A percentile compares a stretch with the other conserved stretches of the same genome.
These are phyloP conservation scores for Catenaria anguillulae DNA, from an alignment of 371 early-diverging fungal genomes.

Conservation along the genomic window DNA sequence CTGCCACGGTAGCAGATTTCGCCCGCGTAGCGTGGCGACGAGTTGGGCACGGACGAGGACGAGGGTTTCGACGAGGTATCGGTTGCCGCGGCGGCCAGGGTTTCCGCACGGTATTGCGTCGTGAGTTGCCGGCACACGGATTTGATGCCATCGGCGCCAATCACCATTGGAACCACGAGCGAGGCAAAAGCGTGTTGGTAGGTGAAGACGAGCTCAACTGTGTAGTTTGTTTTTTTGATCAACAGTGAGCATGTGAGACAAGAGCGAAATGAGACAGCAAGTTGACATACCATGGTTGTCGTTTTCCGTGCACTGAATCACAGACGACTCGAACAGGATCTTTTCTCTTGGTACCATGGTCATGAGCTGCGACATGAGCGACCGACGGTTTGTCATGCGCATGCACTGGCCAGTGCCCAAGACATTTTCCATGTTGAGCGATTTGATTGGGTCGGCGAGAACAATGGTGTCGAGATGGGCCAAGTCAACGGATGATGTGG, in stretches of 20 bases:
- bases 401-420: not conserved
- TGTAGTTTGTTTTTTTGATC: too few species aligned
- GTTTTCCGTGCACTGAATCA: not conserved
- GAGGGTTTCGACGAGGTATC: too few species aligned
- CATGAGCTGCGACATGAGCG: not conserved
- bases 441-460: not conserved
- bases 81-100: too few species aligned
- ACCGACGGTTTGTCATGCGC: slow-evolving; percentile 1
- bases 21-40: not conserved
- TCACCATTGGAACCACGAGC: not conserved
- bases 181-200: not conserved
- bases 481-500: too few species aligned
- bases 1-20: not conserved
- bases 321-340: not conserved
- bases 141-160: not conserved
- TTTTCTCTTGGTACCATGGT: not conserved
- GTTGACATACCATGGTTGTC: too few species aligned
- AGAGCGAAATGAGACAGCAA: too few species aligned
- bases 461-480: not conserved
- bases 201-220: slow-evolving; percentile 1
- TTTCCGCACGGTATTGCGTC: not conserved
- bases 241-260: too few species aligned
- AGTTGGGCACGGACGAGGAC: too few species aligned
- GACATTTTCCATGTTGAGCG: not conserved
- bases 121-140: not conserved